phyloP scores from a whole-genome alignment of 2,329 filamentous ascomycete genomes.

The Dactylellina sp. region DNA sequence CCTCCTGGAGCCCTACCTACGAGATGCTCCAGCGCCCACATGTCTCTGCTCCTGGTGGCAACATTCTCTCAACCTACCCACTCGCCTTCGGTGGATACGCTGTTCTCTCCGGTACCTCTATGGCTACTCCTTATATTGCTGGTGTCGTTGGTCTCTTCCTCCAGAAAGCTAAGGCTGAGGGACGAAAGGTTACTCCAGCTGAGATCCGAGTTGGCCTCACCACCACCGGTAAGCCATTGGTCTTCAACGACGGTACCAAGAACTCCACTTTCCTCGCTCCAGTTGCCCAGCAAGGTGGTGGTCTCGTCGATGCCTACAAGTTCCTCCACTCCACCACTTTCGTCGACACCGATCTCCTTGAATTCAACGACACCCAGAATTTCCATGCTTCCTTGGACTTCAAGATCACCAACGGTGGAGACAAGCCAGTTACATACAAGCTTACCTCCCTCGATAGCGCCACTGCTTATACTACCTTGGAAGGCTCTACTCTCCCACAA shows the following conservation, averaged over 20 bases:
- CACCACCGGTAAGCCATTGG: slow-evolving; percentile 64
- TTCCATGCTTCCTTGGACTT: slow-evolving; percentile 68
- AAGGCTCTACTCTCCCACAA: slow-evolving; percentile 55
- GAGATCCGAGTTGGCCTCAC: slow-evolving; percentile 67
- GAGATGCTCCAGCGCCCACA: slow-evolving; percentile 71
- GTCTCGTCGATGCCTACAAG: slow-evolving; percentile 72
- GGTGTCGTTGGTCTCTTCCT: slow-evolving; percentile 70
- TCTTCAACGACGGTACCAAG: slow-evolving; percentile 65
- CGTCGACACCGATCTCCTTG: slow-evolving; percentile 70
- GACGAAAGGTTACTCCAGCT: slow-evolving; percentile 63
- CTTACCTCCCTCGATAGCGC: slow-evolving; percentile 68
- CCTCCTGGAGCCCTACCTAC: slow-evolving; percentile 73
- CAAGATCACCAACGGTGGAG: slow-evolving; percentile 70
- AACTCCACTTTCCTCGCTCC: slow-evolving; percentile 64
- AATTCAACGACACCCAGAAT: slow-evolving; percentile 75
- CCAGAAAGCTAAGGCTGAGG: slow-evolving; percentile 66
- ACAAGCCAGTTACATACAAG: slow-evolving; percentile 67
- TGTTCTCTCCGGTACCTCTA: slow-evolving; percentile 70
- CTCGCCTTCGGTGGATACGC: slow-evolving; percentile 66
- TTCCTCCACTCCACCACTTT: slow-evolving; percentile 70
- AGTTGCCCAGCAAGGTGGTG: slow-evolving; percentile 72
- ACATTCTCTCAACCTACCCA: slow-evolving; percentile 72
- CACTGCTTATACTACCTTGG: slow-evolving; percentile 69
- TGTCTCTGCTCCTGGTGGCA: slow-evolving; percentile 70
- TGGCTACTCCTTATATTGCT: slow-evolving; percentile 71